A percentile compares a stretch with the other conserved stretches of the same genome.
Evolutionary conservation across 148 eudicot genomes (phyloP).

Genomic region (Tetragonia tetragonoides): DNA sequence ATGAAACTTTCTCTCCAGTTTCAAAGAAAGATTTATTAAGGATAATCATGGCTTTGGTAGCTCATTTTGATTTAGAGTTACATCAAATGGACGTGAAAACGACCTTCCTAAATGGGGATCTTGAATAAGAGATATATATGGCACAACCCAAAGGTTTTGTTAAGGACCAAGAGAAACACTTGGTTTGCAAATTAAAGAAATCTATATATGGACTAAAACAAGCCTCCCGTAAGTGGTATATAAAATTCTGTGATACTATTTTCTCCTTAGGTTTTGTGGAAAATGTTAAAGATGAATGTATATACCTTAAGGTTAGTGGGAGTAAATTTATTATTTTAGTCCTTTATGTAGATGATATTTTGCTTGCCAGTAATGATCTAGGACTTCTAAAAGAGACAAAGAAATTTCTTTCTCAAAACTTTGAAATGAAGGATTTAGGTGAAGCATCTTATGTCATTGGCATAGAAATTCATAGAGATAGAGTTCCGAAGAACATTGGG

Average conservation of each 20-base stretch:
- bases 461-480: neutral
- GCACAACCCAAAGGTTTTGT: too few relatives aligned
- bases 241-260: neutral
- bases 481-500: neutral
- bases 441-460: slow-evolving; percentile 8
- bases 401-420: neutral
- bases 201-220: slow-evolving; percentile 1
- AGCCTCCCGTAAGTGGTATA: neutral
- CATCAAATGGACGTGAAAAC: slow-evolving; percentile 5
- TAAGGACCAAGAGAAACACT: neutral
- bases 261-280: slow-evolving; percentile 1
- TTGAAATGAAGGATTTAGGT: too few relatives aligned
- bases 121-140: too few relatives aligned
- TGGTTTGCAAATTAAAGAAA: neutral
- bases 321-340: slow-evolving; percentile 5
- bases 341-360: too few relatives aligned
- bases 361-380: neutral
- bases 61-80: slow-evolving; percentile 5
- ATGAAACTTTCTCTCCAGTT: neutral
- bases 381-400: neutral
- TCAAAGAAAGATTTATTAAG: neutral
- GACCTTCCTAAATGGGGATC: too few relatives aligned
- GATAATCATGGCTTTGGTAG: neutral
- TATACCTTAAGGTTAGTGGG: slow-evolving; percentile 17
- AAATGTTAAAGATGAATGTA: neutral